Conservation (phyloP, 1,284 basidiomycete species). For the Cronartium quercuum region DNA sequence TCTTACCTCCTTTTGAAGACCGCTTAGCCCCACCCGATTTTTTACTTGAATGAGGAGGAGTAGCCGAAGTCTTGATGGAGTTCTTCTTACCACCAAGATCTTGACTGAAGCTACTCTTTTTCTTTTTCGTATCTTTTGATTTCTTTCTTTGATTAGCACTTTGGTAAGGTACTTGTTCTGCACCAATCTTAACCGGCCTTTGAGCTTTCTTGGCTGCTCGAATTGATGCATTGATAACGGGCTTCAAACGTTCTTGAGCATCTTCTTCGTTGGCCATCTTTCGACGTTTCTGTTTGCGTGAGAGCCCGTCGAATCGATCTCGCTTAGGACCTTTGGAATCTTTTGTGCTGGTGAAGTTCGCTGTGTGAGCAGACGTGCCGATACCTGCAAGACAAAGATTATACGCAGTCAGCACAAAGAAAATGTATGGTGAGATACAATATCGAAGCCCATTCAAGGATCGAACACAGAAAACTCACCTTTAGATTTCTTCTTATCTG, state of each 20-base stretch:
- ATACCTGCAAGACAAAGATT: slow-evolving; percentile 1
- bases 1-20: neutral
- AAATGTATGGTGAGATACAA: neutral
- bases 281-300: slow-evolving; percentile 29
- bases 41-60: neutral
- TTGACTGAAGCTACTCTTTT: slow-evolving; percentile 7
- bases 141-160: slow-evolving; percentile 5
- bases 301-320: slow-evolving; percentile 35
- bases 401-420: neutral
- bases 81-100: neutral
- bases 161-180: slow-evolving; percentile 10
- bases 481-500: slow-evolving; percentile 74
- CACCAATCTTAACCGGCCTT: slow-evolving; percentile 19
- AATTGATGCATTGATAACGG: slow-evolving; percentile 27
- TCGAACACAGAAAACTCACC: slow-evolving; percentile 54
- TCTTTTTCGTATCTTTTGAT: slow-evolving; percentile 11
- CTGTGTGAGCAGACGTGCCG: slow-evolving; percentile 34
- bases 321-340: slow-evolving; percentile 1
- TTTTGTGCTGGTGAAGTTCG: slow-evolving; percentile 3
- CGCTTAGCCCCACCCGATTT: neutral
- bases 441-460: neutral
- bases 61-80: neutral
- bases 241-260: slow-evolving; percentile 4
- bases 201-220: slow-evolving; percentile 31
- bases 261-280: slow-evolving; percentile 36